Percentiles rank a stretch among this genome's conserved stretches.
These are phyloP conservation scores for Trypanosoma theileri DNA, from an alignment of 208 protist genomes.

Conservation along the genomic window DNA sequence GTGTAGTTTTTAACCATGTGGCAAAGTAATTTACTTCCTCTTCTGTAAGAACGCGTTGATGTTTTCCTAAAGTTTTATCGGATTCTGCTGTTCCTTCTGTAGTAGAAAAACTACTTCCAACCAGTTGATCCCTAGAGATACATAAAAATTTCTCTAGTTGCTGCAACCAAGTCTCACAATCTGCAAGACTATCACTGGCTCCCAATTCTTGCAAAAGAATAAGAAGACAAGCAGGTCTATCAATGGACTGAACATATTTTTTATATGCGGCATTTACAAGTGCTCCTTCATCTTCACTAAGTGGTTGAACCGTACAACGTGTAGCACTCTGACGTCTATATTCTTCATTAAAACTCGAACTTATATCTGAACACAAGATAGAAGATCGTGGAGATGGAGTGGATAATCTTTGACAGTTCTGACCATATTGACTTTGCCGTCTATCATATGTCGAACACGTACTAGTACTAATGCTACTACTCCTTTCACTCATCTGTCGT, in stretches of 20 bases:
- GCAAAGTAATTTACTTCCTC: slow-evolving; percentile 21
- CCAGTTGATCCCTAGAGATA: slow-evolving; percentile 2
- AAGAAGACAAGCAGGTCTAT: slow-evolving; percentile 10
- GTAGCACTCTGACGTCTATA: neutral
- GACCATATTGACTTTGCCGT: neutral
- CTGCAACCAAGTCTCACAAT: slow-evolving; percentile 3
- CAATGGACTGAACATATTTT: neutral
- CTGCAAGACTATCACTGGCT: neutral
- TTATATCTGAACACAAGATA: neutral
- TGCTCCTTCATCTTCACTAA: neutral
- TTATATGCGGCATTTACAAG: neutral
- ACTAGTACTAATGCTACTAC: neutral
- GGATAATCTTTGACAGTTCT: neutral
- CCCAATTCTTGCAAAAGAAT: slow-evolving; percentile 9
- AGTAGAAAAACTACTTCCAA: neutral
- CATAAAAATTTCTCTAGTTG: slow-evolving; percentile 19
- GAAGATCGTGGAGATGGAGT: neutral
- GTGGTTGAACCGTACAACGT: neutral
- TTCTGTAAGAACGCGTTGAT: slow-evolving; percentile 12
- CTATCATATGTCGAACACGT: neutral
- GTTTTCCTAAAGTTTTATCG: neutral
- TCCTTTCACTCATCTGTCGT: too few relatives aligned
- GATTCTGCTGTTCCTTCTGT: neutral
- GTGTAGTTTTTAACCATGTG: slow-evolving; percentile 22
- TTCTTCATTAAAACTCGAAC: neutral